Evolutionary conservation across 306 rosid species (phyloP).

Genomic region (Rosa rugosa): DNA sequence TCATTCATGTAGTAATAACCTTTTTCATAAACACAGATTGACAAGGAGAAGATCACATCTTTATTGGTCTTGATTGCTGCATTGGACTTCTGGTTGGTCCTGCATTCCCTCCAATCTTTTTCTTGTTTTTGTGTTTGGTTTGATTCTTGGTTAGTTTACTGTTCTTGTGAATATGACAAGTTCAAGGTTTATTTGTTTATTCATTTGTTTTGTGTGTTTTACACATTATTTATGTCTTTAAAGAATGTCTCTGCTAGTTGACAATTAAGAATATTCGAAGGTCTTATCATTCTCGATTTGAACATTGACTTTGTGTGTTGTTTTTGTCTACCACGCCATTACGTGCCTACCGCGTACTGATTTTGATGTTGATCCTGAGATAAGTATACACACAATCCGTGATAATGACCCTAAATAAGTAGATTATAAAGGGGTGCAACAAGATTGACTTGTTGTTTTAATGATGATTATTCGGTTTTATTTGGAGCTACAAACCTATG

Average conservation of each 20-base stretch:
- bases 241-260: neutral
- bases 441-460: neutral
- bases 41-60: constrained; percentile 15
- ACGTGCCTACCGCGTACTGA: constrained; percentile 46
- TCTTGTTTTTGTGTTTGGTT: neutral
- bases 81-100: constrained; percentile 46
- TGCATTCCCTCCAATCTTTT: constrained; percentile 15
- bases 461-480: neutral
- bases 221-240: neutral
- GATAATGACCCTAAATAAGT: constrained; percentile 5
- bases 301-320: constrained; percentile 31
- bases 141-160: constrained; percentile 11
- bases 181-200: constrained; percentile 8
- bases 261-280: constrained; percentile 8
- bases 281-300: constrained; percentile 11
- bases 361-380: constrained; percentile 3
- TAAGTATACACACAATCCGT: constrained; percentile 20
- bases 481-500: neutral
- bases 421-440: neutral
- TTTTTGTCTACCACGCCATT: constrained; percentile 26
- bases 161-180: neutral
- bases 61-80: constrained; percentile 2
- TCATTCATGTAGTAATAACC: neutral
- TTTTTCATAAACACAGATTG: constrained; percentile 22
- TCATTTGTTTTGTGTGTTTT: neutral